A percentile compares a stretch with the other conserved stretches of the same genome.
Evolutionary conservation across 1,284 basidiomycete genomes (phyloP).

Genomic region (Sphaerobolus stellatus): DNA sequence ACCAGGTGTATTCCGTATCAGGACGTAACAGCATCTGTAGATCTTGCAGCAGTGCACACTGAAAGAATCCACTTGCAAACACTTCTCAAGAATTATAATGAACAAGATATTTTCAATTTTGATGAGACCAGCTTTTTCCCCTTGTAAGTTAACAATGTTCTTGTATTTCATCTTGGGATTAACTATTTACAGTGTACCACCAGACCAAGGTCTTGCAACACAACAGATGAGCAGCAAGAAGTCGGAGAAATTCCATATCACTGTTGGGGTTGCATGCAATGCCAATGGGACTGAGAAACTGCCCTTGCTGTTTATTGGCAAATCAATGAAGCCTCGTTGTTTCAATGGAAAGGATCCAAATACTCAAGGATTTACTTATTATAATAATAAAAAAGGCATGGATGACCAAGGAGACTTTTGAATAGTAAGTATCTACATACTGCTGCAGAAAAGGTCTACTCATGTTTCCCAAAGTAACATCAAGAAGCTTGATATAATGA

Average conservation of each 20-base stretch:
- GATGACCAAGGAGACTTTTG: conserved; percentile 33
- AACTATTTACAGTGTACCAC: conserved; percentile 18
- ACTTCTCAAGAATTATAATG: conserved; percentile 19
- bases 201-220: conserved; percentile 23
- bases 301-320: conserved; percentile 31
- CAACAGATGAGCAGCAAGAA: conserved; percentile 24
- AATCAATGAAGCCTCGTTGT: conserved; percentile 21
- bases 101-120: conserved; percentile 36
- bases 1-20: no score
- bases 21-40: no score
- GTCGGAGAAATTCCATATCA: conserved; percentile 26
- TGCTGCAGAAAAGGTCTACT: no score
- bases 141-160: conserved; percentile 17
- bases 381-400: conserved; percentile 34
- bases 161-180: neutral
- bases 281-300: conserved; percentile 31
- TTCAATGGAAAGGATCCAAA: neutral
- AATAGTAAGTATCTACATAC: no score
- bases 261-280: conserved; percentile 32
- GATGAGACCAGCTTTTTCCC: conserved; percentile 38
- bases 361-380: conserved; percentile 32
- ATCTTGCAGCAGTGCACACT: conserved; percentile 17
- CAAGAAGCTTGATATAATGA: conserved; percentile 22
- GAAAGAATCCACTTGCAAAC: conserved; percentile 22
- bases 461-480: no score